A percentile compares a stretch with the other conserved stretches of the same genome.
phyloP scores from a whole-genome alignment of 768 basidiomycete species.

The Chalciporus sphaerocephalus region DNA sequence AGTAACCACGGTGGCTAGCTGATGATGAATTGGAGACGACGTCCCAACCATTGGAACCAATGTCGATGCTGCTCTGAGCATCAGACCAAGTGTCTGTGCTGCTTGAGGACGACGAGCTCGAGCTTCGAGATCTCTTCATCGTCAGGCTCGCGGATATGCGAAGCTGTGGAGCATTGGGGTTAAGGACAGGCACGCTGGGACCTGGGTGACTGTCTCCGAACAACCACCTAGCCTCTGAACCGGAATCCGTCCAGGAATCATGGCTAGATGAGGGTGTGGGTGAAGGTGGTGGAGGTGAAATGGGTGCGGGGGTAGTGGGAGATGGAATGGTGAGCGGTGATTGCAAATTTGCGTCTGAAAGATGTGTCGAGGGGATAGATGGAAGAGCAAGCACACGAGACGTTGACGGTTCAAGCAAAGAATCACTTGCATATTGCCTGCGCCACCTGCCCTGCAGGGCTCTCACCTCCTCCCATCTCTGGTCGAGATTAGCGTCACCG shows the following conservation, averaged over 20 bases:
- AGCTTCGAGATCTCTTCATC: constrained; percentile 7
- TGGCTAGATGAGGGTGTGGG: constrained; percentile 8
- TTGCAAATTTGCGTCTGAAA: constrained; percentile 17
- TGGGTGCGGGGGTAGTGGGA: constrained; percentile 9
- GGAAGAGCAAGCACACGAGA: constrained; percentile 15
- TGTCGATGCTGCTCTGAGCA: constrained; percentile 18
- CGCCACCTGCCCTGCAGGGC: constrained; percentile 4
- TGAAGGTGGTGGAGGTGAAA: constrained; percentile 6
- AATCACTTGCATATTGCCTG: background rate
- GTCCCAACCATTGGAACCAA: constrained; percentile 21
- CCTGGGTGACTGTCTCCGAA: background rate
- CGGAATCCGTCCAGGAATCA: constrained; percentile 7
- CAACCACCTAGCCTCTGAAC: constrained; percentile 12
- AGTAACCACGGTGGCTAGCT: background rate
- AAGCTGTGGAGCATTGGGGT: background rate
- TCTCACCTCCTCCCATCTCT: constrained; percentile 15
- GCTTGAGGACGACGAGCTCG: constrained; percentile 11
- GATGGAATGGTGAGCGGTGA: constrained; percentile 27
- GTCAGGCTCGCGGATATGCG: background rate
- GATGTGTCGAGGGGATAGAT: constrained; percentile 27
- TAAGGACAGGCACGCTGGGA: background rate
- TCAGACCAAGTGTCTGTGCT: constrained; percentile 27
- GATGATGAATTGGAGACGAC: constrained; percentile 18
- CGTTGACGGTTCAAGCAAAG: constrained; percentile 3
- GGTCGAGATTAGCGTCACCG: background rate